Evolutionary conservation across 306 rosid genomes (phyloP).

Genomic region (Trifolium repens): DNA sequence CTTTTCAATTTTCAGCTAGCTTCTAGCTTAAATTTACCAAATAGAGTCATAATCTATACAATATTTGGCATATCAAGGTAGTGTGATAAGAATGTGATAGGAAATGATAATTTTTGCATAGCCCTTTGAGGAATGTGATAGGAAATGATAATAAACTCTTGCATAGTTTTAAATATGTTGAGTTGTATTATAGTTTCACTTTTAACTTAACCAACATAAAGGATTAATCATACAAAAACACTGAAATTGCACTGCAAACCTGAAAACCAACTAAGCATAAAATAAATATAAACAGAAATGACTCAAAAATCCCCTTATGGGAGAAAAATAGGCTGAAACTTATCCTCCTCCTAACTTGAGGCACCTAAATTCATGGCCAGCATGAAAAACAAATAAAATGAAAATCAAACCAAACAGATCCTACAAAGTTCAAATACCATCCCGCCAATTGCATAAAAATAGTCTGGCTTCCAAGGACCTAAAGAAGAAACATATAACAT

Average conservation of each 20-base stretch:
- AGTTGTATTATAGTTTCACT: no score
- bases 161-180: no score
- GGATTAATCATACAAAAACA: conserved; percentile 19
- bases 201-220: not conserved
- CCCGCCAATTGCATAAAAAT: conserved; percentile 50
- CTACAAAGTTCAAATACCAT: conserved; percentile 50
- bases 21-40: no score
- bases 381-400: conserved; percentile 40
- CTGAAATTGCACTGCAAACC: conserved; percentile 39
- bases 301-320: conserved; percentile 55
- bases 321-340: conserved; percentile 42
- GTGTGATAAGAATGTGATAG: no score
- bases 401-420: conserved; percentile 49
- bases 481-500: conserved; percentile 47
- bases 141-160: no score
- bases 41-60: no score
- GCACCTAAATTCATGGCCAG: conserved; percentile 55
- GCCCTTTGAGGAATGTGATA: no score
- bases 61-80: no score
- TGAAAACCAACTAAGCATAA: conserved; percentile 46
- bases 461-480: conserved; percentile 58
- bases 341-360: conserved; percentile 46
- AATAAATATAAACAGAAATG: conserved; percentile 52
- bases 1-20: no score
- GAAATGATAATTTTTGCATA: no score